A percentile compares a stretch with the other conserved stretches of the same genome.
phyloP scores from a whole-genome alignment of 2,329 filamentous ascomycete species.

The Chaetothyriales sp. region DNA sequence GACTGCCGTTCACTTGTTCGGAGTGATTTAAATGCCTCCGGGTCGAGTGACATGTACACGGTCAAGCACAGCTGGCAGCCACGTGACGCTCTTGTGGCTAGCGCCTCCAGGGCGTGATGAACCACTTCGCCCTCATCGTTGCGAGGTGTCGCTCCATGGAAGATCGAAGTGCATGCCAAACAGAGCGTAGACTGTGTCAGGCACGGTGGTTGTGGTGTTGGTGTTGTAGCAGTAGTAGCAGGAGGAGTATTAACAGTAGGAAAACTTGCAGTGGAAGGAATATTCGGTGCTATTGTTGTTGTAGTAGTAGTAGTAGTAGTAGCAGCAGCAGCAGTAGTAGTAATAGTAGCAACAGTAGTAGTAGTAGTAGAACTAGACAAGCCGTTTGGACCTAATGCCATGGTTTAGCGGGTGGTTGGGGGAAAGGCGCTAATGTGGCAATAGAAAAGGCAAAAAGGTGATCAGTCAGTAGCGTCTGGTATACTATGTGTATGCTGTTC shows the following conservation, averaged over 20 bases:
- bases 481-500: background rate
- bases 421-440: background rate
- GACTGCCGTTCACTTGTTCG: background rate
- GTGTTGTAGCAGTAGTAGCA: background rate
- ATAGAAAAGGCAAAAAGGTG: background rate
- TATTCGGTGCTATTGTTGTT: background rate
- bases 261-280: too few species aligned
- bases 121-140: slow-evolving; percentile 11
- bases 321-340: too few species aligned
- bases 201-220: background rate
- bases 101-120: slow-evolving; percentile 16
- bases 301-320: too few species aligned
- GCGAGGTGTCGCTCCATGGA: slow-evolving; percentile 6
- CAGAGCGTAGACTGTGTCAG: slow-evolving; percentile 8
- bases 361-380: too few species aligned
- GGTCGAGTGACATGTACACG: slow-evolving; percentile 17
- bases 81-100: slow-evolving; percentile 12
- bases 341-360: too few species aligned
- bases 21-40: slow-evolving; percentile 15
- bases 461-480: background rate
- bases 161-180: slow-evolving; percentile 14
- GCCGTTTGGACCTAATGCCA: background rate
- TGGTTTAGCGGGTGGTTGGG: background rate
- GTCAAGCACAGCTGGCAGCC: slow-evolving; percentile 18
- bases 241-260: too few species aligned